Conservation (phyloP, 1,284 basidiomycete genomes). For the Malassezia dermatis region DNA sequence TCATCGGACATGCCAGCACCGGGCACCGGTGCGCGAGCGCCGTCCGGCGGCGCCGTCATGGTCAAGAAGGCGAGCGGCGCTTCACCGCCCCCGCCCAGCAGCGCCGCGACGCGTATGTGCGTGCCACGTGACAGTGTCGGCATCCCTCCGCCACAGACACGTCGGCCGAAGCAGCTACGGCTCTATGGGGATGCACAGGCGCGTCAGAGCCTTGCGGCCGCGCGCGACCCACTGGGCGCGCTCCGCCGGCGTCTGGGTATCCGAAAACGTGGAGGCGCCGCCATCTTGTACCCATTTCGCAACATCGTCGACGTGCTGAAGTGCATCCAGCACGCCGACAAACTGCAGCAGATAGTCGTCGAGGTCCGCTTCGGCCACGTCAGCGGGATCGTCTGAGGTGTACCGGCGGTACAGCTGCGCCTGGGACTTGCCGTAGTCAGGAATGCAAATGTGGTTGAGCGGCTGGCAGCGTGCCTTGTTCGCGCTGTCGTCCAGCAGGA, state of each 20-base stretch:
- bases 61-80: not conserved
- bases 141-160: too few relatives aligned
- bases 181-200: constrained; percentile 5
- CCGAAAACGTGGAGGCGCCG: constrained; percentile 10
- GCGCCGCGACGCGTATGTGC: not conserved
- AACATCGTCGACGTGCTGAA: constrained; percentile 28
- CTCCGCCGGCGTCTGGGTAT: not conserved
- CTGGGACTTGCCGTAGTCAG: constrained; percentile 27
- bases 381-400: not conserved
- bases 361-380: constrained; percentile 7
- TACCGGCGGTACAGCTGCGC: constrained; percentile 4
- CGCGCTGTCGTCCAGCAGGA: constrained; percentile 71
- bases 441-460: constrained; percentile 47
- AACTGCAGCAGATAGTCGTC: constrained; percentile 40
- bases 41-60: not conserved
- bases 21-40: not conserved
- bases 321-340: constrained; percentile 38
- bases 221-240: constrained; percentile 1
- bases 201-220: constrained; percentile 4
- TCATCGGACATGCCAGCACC: not conserved
- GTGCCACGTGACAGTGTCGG: not conserved
- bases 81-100: not conserved
- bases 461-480: constrained; percentile 68
- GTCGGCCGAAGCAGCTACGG: not conserved
- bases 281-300: constrained; percentile 26